Percentiles rank a stretch among this genome's conserved stretches.
phyloP scores from a whole-genome alignment of 176 grass and related monocot species.

The Hordeum vulgare region MorexV3_pseudomolecules_assembly NC_058521.1:181293284-181293783 shows the following conservation, averaged over 20 bases:
- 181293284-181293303: no score
- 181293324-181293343: no score
- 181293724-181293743: constrained; percentile 51
- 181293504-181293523: constrained; percentile 83
- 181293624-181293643: constrained; percentile 64
- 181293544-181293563: constrained; percentile 67
- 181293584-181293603: constrained; percentile 60
- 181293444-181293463: constrained; percentile 57
- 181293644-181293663: constrained; percentile 60
- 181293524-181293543: constrained; percentile 67
- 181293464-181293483: constrained; percentile 75
- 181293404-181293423: no score
- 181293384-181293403: no score
- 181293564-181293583: constrained; percentile 44
- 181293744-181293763: constrained; percentile 39
- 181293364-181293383: no score
- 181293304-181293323: no score
- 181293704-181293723: constrained; percentile 90
- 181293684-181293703: constrained; percentile 77
- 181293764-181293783: constrained; percentile 37
- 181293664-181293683: constrained; percentile 76
- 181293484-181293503: constrained; percentile 73
- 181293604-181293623: constrained; percentile 84
- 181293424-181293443: no score
- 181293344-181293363: no score